phyloP scores from a whole-genome alignment of 2,329 filamentous ascomycete species.

The Ophiocordyceps camponoti-leonardi region DNA sequence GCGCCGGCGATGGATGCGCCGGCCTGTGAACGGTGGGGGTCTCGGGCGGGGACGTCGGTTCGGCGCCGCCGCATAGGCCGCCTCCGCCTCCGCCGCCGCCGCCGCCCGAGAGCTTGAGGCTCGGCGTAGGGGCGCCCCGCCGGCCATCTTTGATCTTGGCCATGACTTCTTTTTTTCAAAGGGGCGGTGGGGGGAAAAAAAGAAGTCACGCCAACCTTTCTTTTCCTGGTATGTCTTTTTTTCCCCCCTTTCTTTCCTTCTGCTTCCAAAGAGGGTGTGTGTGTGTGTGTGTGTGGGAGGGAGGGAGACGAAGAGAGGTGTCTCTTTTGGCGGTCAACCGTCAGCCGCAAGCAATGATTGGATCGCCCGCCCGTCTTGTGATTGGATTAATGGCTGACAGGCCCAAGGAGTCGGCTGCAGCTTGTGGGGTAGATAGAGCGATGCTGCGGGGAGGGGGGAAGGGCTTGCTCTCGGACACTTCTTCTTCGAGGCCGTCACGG shows the following conservation, averaged over 20 bases:
- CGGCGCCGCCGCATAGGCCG: slow-evolving; percentile 10
- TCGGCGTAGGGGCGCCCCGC: slow-evolving; percentile 22
- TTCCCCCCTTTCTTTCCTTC: not conserved
- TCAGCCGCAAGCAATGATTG: not conserved
- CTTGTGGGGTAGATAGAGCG: slow-evolving; percentile 11
- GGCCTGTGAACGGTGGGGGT: slow-evolving; percentile 19
- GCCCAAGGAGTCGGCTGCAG: slow-evolving; percentile 3
- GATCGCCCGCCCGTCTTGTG: slow-evolving; percentile 1
- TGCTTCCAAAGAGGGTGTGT: not conserved
- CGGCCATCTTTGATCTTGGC: slow-evolving; percentile 1
- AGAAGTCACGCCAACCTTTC: not conserved
- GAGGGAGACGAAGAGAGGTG: not conserved
- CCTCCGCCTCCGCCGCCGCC: not conserved
- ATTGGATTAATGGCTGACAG: slow-evolving; percentile 9
- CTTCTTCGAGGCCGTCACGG: slow-evolving; percentile 13
- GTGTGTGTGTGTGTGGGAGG: not conserved
- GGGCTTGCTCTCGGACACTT: not conserved
- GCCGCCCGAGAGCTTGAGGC: slow-evolving; percentile 16
- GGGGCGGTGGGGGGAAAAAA: not conserved
- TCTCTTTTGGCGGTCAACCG: not conserved
- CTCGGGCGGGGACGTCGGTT: slow-evolving; percentile 29
- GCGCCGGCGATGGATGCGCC: slow-evolving; percentile 12
- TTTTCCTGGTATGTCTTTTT: not conserved
- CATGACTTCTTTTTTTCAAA: slow-evolving; percentile 1
- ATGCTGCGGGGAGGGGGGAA: not conserved